Evolutionary conservation across 805 yeast species (phyloP).

Genomic region (Blastobotrys chiropterorum): DNA sequence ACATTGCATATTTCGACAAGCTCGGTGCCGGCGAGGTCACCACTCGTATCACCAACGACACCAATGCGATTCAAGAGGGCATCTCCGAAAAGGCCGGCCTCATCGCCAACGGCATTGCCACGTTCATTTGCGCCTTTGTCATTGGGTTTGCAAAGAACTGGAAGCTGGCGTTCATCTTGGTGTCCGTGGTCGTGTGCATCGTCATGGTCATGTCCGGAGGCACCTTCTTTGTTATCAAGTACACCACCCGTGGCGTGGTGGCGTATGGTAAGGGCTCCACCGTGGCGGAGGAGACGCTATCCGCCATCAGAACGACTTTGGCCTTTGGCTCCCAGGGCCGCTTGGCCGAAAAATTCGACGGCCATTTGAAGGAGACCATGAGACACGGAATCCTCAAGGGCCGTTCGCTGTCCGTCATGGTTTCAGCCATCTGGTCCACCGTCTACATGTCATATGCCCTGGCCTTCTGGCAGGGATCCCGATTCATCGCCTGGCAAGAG

Average conservation of each 20-base stretch:
- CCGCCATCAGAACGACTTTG: constrained; percentile 37
- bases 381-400: constrained; percentile 25
- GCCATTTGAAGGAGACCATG: constrained; percentile 24
- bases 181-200: constrained; percentile 31
- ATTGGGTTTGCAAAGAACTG: constrained; percentile 34
- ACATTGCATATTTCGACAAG: constrained; percentile 37
- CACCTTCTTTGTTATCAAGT: constrained; percentile 28
- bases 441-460: constrained; percentile 35
- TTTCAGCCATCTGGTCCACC: constrained; percentile 33
- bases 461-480: constrained; percentile 39
- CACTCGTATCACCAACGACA: constrained; percentile 37
- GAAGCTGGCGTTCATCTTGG: constrained; percentile 32
- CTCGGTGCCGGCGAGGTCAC: constrained; percentile 40
- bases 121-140: constrained; percentile 35
- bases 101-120: constrained; percentile 34
- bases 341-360: constrained; percentile 29
- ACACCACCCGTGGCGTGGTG: constrained; percentile 18
- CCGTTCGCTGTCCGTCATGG: constrained; percentile 29
- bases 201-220: constrained; percentile 27
- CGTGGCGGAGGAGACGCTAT: constrained; percentile 38
- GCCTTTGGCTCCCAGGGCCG: constrained; percentile 38
- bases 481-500: constrained; percentile 31
- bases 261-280: constrained; percentile 31
- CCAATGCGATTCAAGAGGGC: constrained; percentile 37
- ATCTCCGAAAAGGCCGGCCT: constrained; percentile 38